These are phyloP conservation scores for Leccinum rimulosum DNA, from an alignment of 768 basidiomycete genomes.

Conservation along the genomic window DNA sequence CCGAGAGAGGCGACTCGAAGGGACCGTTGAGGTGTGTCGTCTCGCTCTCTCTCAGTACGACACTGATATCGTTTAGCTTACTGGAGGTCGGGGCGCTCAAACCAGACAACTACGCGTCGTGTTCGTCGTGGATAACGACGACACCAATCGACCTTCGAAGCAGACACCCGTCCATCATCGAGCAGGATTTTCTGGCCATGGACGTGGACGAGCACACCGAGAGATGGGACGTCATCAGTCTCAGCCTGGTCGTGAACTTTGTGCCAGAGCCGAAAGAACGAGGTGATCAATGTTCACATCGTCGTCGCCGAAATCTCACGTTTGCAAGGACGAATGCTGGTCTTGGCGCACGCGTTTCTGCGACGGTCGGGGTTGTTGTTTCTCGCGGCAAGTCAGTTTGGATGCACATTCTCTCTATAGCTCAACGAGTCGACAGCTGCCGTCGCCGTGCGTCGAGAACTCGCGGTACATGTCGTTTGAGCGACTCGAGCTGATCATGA, in stretches of 20 bases:
- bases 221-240: constrained; percentile 77
- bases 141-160: constrained; percentile 83
- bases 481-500: constrained; percentile 57
- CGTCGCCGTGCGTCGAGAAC: constrained; percentile 80
- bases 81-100: constrained; percentile 88
- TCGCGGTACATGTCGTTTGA: constrained; percentile 76
- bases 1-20: constrained; percentile 22
- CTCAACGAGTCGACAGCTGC: constrained; percentile 53
- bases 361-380: constrained; percentile 58
- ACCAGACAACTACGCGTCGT: constrained; percentile 74
- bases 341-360: constrained; percentile 56
- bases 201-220: constrained; percentile 46
- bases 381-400: constrained; percentile 53
- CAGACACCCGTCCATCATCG: constrained; percentile 74
- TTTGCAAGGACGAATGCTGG: constrained; percentile 65
- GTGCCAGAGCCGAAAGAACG: constrained; percentile 71
- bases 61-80: constrained; percentile 43
- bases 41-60: constrained; percentile 11
- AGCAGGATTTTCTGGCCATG: constrained; percentile 82
- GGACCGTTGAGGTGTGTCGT: constrained; percentile 32
- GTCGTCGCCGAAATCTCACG: constrained; percentile 4
- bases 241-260: constrained; percentile 90
- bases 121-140: constrained; percentile 66
- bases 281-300: constrained; percentile 43
- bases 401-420: not conserved